Evolutionary conservation across 2,329 filamentous ascomycete species (phyloP), one percentile per base, ranked within the genome.

Genomic region (Ophiobolus disseminans): DNA sequence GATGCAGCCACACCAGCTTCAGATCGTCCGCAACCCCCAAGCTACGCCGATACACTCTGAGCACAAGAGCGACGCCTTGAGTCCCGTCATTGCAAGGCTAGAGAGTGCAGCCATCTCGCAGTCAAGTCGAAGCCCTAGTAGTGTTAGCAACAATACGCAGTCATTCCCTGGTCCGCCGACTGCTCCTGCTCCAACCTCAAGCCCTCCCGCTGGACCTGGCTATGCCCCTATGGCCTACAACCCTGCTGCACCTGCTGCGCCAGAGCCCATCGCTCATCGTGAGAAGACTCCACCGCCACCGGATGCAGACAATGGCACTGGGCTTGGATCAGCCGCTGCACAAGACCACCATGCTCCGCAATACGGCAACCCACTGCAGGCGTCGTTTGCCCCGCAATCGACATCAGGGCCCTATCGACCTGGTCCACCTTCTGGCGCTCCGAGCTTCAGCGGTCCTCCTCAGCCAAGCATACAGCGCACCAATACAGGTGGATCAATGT

Each of bases 251-350:
- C 89, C 89, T 4, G 81, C 88, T 0, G 87, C 88, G 0, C 88
- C 89, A 0, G 89, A 92, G 69, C 79, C 82, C 17, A 85, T 91
- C 41, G 78, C 81, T 16, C 84, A 89, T 68, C 82, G 89, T 38
- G 89, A 92, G 71, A 91, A 91, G 79, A 93, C 89, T 0, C 89
- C 89, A 1, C 85, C 89, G 3, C 87, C 87, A 3, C 82, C 86
- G 25, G 89, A 91, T 60, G 84, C 79, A 30, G 82, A 79, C 10
- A 75, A 66, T 46, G 78, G 78, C 3, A 79, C 75, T 14, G 78
- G 78, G 1, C 65, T 80, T 13, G 62, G 60, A 11, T 60, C 67
- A 11, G 74, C 72, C 9, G 71, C 72, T 19, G 61, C 63, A 13
- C 70, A 78, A 42, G 76, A 78, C 25, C 66, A 74, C 10, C 64